phyloP scores from a whole-genome alignment of 2,329 filamentous ascomycete species.

The Trichophyton rubrum region DNA sequence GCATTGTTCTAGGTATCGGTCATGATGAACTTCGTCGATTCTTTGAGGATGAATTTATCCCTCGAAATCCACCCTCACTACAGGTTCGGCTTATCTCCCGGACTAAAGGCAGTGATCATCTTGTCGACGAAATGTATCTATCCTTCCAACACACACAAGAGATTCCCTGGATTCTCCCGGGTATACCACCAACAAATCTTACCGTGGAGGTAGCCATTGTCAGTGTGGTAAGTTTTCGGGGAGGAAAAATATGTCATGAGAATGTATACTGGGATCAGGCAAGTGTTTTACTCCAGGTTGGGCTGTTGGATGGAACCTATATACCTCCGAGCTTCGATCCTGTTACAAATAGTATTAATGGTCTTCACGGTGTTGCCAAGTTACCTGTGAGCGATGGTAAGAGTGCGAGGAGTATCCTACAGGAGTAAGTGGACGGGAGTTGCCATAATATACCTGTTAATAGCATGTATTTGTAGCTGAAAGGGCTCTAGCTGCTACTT shows the following conservation, averaged over 20 bases:
- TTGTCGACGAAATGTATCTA: conserved; percentile 50
- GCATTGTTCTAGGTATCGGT: conserved; percentile 25
- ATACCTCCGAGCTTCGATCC: conserved; percentile 35
- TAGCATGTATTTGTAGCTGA: not conserved
- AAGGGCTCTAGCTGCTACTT: not conserved
- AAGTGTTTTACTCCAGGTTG: conserved; percentile 47
- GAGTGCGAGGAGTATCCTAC: conserved; percentile 22
- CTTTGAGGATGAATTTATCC: conserved; percentile 46
- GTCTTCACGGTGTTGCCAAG: conserved; percentile 16
- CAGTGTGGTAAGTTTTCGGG: conserved; percentile 43
- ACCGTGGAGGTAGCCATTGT: conserved; percentile 47
- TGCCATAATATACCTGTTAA: not conserved
- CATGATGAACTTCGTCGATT: conserved; percentile 35
- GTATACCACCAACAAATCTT: conserved; percentile 43
- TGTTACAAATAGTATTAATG: conserved; percentile 4
- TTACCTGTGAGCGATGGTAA: conserved; percentile 27
- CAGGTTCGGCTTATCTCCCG: conserved; percentile 44
- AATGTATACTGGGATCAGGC: conserved; percentile 53
- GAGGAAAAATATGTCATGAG: conserved; percentile 41
- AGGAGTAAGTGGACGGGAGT: conserved; percentile 10
- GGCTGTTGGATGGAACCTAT: conserved; percentile 42
- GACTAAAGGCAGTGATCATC: conserved; percentile 44
- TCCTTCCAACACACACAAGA: conserved; percentile 45
- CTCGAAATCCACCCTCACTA: conserved; percentile 39
- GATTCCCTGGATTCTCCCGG: conserved; percentile 49